Base-by-base conservation (phyloP, 331 rosid species). In the Erythrophleum ivorense region DNA sequence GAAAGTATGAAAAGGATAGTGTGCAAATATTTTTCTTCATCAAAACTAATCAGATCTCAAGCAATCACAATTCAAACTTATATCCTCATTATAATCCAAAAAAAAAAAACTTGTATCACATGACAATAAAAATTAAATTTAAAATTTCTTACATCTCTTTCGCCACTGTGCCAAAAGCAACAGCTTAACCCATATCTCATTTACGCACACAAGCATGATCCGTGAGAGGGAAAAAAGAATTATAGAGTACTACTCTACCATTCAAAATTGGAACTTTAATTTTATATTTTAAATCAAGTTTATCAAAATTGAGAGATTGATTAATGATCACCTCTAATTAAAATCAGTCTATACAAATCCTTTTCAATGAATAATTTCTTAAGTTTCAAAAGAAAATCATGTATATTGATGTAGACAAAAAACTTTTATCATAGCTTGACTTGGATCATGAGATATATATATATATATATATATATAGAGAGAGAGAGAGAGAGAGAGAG, bases 141-240 rank as follows among this genome's bases (percentile, higher is more conserved):
- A 11, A 4, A 31, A 12, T 12, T 62, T 29, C 41, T 31, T 29
- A 33, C 38, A 11, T 63, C 1, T 5, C n/a, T 63, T 40, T 33
- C 5, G 13, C n/a, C 6, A 21, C 43, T 4, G 4, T 31, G 29
- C 67, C 40, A 24, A 40, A 13, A 63, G 13, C 68, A 63, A 43
- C 68, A 43, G 68, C 68, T 40, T 33, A 63, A 33, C 68, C 68
- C 43, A 62, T 62, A 1, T 63, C 68, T 31, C 41, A 63, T 63
- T 63, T 31, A 63, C 31, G 43, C n/a, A 33, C 71, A 16, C 9
- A 5, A 63, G 19, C 15, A 10, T 66, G 31, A 38, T 18, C 16
- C 29, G 4, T 16, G 14, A 36, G 3, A 15, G 10, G 5, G 6
- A 34, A 34, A 12, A 1, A 7, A 66, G 11, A 16, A 66, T 15